These are phyloP conservation scores for Lactifluus hygrophoroides DNA, from an alignment of 768 basidiomycete species.

Conservation along the genomic window DNA sequence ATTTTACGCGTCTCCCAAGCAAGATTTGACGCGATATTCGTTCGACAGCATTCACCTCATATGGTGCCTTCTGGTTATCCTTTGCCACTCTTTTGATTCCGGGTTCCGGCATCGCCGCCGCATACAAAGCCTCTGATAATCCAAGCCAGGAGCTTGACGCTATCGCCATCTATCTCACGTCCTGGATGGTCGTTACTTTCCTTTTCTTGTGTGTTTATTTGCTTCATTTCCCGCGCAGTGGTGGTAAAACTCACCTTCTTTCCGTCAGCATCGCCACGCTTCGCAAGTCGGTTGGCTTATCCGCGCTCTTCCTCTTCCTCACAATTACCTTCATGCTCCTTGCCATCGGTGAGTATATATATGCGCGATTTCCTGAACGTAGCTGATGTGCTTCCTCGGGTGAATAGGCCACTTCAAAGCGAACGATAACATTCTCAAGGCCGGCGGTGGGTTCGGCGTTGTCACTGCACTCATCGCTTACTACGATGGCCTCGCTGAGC, in stretches of 20 bases:
- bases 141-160: slow-evolving; percentile 41
- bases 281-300: slow-evolving; percentile 41
- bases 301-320: slow-evolving; percentile 46
- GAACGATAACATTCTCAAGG: slow-evolving; percentile 24
- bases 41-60: slow-evolving; percentile 64
- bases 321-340: slow-evolving; percentile 44
- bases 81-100: slow-evolving; percentile 70
- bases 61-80: slow-evolving; percentile 86
- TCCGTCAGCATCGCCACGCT: slow-evolving; percentile 39
- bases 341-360: slow-evolving; percentile 29
- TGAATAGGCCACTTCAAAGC: slow-evolving; percentile 19
- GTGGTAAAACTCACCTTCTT: not conserved
- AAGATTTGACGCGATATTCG: not conserved
- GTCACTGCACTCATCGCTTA: slow-evolving; percentile 40
- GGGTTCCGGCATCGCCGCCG: slow-evolving; percentile 46
- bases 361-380: not conserved
- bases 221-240: not conserved
- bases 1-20: not conserved
- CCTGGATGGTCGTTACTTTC: slow-evolving; percentile 71
- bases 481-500: slow-evolving; percentile 36
- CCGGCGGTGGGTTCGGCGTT: slow-evolving; percentile 39
- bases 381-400: not conserved
- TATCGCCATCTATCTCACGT: slow-evolving; percentile 63
- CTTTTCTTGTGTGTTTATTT: slow-evolving; percentile 47
- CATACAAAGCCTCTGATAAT: slow-evolving; percentile 33